Evolutionary conservation across 2,329 filamentous ascomycete genomes (phyloP), one percentile per base, ranked within the genome.

Genomic region (Pezicula carpinea): DNA sequence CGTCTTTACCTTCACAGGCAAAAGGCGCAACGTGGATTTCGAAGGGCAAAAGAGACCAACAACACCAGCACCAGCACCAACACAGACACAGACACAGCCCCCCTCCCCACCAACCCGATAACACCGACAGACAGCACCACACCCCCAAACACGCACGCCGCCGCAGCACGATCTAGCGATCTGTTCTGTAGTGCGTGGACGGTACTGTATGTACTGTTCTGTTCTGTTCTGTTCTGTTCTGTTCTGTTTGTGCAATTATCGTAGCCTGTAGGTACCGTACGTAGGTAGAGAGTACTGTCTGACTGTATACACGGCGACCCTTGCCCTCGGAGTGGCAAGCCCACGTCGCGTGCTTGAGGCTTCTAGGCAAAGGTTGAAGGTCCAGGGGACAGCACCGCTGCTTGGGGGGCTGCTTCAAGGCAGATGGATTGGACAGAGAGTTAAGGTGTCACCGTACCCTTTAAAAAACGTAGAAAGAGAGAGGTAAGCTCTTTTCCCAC

Each of bases 391-490:
- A 38, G 35, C 21, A 21, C 6, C 15, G 21, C 35, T 38, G 35
- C 35, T 38, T 40, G 19, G 22, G 8, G 10, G 19, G 22, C 19
- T 40, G 22, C 22, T 29, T 40, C 19, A 45, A 55, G 43, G 38
- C 49, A 48, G 22, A 41, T 29, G 26, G 13, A 10, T 29, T 47
- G 46, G 54, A 55, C 22, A 44, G 43, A 54, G 50, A 51, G 52
- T 62, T 55, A 58, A 63, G 56, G 58, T 62, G 59, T 62, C 51
- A 64, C 61, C 60, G 51, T 64, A 64, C 61, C 60, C 60, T 59
- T 61, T 29, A 29, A 29, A 11, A 11, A 29, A 29, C 8, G 13
- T 3, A 11, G 13, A 29, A 29, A 29, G 26, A 29, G 15, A 22
- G 44, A 50, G 51, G 44, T 48, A 47, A 55, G 49, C 53, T 53